Conservation (phyloP, 2,329 filamentous ascomycete species). For the Talaromyces sp. region DNA sequence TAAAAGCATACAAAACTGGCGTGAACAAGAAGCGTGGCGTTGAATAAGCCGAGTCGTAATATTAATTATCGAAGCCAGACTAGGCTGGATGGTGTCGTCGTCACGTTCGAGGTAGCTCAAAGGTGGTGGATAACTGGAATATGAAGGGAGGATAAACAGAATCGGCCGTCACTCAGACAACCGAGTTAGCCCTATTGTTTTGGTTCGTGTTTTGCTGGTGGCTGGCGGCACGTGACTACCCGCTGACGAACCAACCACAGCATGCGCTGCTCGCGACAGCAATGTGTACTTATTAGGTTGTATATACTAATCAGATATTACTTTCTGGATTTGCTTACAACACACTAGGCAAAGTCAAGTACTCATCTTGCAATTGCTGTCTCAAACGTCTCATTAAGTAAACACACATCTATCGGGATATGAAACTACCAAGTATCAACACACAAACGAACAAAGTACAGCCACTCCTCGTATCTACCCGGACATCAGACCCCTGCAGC, state of each 20-base stretch:
- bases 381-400: slow-evolving; percentile 8
- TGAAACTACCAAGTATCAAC: slow-evolving; percentile 18
- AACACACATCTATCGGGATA: slow-evolving; percentile 14
- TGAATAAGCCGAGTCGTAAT: not conserved
- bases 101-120: slow-evolving; percentile 23
- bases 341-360: not conserved
- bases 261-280: slow-evolving; percentile 12
- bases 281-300: not conserved
- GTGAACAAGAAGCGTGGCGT: slow-evolving; percentile 1
- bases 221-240: slow-evolving; percentile 32
- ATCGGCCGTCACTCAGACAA: slow-evolving; percentile 42
- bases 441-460: slow-evolving; percentile 12
- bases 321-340: not conserved
- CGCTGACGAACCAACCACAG: slow-evolving; percentile 8
- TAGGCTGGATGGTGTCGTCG: slow-evolving; percentile 20
- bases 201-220: slow-evolving; percentile 20
- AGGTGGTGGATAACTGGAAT: slow-evolving; percentile 16
- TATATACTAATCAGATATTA: no score
- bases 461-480: slow-evolving; percentile 22
- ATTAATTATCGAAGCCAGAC: slow-evolving; percentile 16
- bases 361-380: not conserved
- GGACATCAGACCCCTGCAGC: slow-evolving; percentile 15
- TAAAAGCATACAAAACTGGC: slow-evolving; percentile 10
- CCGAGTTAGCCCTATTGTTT: slow-evolving; percentile 29
- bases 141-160: slow-evolving; percentile 39